These are phyloP conservation scores for Mangifera indica DNA, from an alignment of 345 rosid species.

Conservation along the genomic window DNA sequence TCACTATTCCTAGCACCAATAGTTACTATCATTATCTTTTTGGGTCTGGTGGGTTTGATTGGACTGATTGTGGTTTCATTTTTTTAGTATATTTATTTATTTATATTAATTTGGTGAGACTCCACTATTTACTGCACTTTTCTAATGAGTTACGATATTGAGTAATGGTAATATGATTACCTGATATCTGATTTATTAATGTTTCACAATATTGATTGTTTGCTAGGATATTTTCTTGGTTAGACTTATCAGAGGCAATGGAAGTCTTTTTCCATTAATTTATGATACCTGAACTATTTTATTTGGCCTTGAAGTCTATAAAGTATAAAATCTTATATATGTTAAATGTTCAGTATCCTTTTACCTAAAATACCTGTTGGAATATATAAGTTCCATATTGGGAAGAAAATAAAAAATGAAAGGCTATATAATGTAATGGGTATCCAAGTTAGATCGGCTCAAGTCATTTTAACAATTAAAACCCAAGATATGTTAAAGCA, in stretches of 20 bases:
- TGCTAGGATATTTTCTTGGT: not conserved
- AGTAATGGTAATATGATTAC: not conserved
- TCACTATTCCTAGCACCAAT: not conserved
- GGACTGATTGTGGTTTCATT: not conserved
- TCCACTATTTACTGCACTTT: not conserved
- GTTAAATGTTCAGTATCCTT: slow-evolving; percentile 3
- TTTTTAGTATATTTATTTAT: not conserved
- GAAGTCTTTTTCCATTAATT: not conserved
- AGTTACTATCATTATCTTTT: not conserved
- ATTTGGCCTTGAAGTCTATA: not conserved
- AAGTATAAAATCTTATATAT: not conserved
- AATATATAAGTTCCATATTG: too few species aligned
- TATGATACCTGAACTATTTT: not conserved
- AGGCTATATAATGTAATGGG: too few species aligned
- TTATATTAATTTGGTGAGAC: too few species aligned
- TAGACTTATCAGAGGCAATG: too few species aligned
- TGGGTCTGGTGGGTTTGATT: not conserved
- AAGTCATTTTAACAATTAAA: too few species aligned
- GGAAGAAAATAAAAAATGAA: too few species aligned
- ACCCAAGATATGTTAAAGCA: too few species aligned
- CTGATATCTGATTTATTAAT: not conserved
- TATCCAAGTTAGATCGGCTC: too few species aligned
- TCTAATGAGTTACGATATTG: not conserved
- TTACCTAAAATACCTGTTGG: not conserved
- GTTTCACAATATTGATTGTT: not conserved